Evolutionary conservation across 768 basidiomycete genomes (phyloP).

Genomic region (Phylloporus arenicola): DNA sequence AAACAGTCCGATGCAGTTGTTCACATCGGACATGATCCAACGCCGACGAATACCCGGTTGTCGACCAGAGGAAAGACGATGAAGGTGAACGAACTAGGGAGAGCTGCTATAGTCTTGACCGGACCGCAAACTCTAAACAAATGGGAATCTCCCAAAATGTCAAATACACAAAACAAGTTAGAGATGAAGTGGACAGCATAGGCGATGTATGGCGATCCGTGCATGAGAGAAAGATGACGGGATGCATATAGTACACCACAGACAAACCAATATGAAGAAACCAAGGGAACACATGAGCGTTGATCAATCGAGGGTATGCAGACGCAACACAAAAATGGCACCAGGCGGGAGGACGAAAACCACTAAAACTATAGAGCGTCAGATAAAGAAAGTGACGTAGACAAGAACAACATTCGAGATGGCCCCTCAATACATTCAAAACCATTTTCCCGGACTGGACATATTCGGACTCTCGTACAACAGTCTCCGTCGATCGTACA

Average conservation of each 20-base stretch:
- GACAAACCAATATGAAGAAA: slow-evolving; percentile 10
- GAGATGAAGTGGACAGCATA: slow-evolving; percentile 2
- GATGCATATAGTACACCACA: slow-evolving; percentile 4
- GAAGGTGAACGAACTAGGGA: not conserved
- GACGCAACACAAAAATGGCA: not conserved
- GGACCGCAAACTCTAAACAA: not conserved
- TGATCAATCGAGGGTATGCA: not conserved
- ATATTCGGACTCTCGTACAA: slow-evolving; percentile 73
- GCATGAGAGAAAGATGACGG: not conserved
- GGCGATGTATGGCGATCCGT: not conserved
- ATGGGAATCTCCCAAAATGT: not conserved
- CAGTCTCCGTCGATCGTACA: slow-evolving; percentile 57
- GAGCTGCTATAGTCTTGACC: not conserved
- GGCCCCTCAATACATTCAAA: slow-evolving; percentile 27
- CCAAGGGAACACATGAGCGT: slow-evolving; percentile 2
- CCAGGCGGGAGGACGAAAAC: not conserved
- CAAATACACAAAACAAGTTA: slow-evolving; percentile 4
- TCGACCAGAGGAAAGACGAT: not conserved
- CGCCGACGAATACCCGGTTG: not conserved
- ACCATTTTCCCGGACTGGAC: slow-evolving; percentile 54
- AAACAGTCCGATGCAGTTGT: too few relatives aligned
- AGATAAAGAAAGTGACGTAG: not conserved
- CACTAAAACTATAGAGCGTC: not conserved
- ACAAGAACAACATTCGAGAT: not conserved
- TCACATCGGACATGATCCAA: not conserved